Base-by-base conservation (phyloP, 345 rosid genomes). In the Citrus sp. region DNA sequence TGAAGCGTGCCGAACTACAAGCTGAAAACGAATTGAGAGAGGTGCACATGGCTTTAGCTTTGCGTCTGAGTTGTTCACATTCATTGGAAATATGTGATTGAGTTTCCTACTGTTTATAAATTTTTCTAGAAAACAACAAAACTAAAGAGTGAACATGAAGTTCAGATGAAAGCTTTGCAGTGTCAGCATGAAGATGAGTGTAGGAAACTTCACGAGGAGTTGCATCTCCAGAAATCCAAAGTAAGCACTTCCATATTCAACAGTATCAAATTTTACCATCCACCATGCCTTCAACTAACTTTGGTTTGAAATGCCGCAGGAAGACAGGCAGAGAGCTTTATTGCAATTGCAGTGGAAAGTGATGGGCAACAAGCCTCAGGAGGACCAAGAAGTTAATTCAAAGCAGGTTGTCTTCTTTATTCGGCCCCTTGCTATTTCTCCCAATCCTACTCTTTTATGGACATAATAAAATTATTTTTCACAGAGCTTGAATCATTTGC, bases 331-430 rank as follows among this genome's bases (percentile, higher is more conserved):
- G 85, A 89, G 90, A 80, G 92, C 97, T 73, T 81, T 94, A 80
- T 84, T 94, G 87, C 97, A 94, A 82, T 30, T 94, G 85, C 98
- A 94, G 87, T 92, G 96, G 98, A 91, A 83, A 84, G 97, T 94
- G 76, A 92, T 94, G 97, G 56, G 96, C 77, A 90, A 92, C 83
- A 90, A 91, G 80, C 90, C 89, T 58, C 89, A 88, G 66, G 97
- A 89, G 78, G 97, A 94, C 66, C 95, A 87, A 73, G 96, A 91
- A 89, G 93, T 89, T 73, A 87, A 81, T 86, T 91, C 96, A 1
- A 87, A 84, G 78, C 86, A 83, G 97, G 95, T 92, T 77, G 56
- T 83, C 49, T 70, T 74, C 12, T 65, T 69, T 68, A 78, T 71
- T 76, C 49, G 32, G 71, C 28, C 40, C 2, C 38, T 42, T 10